phyloP scores from a whole-genome alignment of 1,284 basidiomycete genomes.

The Puccinia hordei region DNA sequence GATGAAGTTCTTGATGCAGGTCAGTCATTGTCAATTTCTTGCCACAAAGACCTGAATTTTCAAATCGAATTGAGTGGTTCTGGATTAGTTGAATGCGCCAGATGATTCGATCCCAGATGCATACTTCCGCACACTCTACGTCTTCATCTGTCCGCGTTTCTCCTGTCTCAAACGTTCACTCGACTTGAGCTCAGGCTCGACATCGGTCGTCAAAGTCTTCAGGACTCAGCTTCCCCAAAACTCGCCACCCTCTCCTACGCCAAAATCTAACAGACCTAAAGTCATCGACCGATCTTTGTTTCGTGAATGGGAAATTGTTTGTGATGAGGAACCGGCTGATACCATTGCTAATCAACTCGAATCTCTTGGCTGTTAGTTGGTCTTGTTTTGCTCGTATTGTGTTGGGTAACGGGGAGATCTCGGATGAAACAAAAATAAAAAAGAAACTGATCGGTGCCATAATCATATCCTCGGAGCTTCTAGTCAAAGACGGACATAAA shows the following conservation, averaged over 20 bases:
- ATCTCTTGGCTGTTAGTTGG: conserved; percentile 8
- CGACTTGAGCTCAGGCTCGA: not conserved
- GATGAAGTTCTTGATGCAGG: conserved; percentile 49
- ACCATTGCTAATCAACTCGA: not conserved
- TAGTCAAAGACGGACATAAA: not conserved
- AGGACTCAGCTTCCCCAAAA: conserved; percentile 25
- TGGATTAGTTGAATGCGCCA: conserved; percentile 45
- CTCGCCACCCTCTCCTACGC: not conserved
- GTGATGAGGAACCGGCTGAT: conserved; percentile 35
- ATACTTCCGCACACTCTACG: conserved; percentile 47
- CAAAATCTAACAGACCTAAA: not conserved
- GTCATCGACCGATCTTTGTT: not conserved
- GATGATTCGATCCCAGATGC: conserved; percentile 46
- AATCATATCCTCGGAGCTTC: not conserved
- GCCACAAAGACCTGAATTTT: no score
- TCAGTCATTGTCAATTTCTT: no score
- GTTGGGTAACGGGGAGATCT: no score
- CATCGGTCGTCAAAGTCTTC: conserved; percentile 36
- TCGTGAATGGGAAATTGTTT: conserved; percentile 50
- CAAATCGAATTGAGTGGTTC: not conserved
- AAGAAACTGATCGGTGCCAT: not conserved
- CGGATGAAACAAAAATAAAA: no score
- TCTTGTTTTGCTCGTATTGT: no score
- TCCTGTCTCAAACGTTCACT: conserved; percentile 17
- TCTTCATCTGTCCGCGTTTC: conserved; percentile 43